Conservation (phyloP, 345 rosid genomes). For the Populus alba region DNA sequence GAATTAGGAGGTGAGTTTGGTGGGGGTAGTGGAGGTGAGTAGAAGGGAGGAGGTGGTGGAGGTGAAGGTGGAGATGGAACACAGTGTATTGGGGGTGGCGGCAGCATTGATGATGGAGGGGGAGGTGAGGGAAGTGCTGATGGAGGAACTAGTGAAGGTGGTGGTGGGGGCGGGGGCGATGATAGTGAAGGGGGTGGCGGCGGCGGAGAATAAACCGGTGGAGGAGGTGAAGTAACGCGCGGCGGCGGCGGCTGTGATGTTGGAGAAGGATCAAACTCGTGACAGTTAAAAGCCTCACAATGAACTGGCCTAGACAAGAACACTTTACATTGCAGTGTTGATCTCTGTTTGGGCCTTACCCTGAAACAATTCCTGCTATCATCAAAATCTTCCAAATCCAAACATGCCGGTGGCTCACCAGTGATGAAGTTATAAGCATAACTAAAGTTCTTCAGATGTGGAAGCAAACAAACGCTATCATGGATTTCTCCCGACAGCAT, state of each 20-base stretch:
- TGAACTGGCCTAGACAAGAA: constrained; percentile 46
- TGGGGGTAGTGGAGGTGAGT: constrained; percentile 32
- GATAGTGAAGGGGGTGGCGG: constrained; percentile 4
- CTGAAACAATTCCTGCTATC: constrained; percentile 56
- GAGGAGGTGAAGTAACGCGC: constrained; percentile 4
- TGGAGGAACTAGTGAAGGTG: constrained; percentile 16
- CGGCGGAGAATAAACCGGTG: neutral
- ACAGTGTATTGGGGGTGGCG: constrained; percentile 11
- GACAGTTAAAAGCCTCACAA: constrained; percentile 53
- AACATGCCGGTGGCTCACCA: constrained; percentile 45
- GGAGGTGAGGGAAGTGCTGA: constrained; percentile 13
- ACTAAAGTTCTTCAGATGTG: constrained; percentile 54
- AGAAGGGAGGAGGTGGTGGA: neutral
- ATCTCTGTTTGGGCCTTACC: constrained; percentile 45
- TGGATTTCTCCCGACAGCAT: constrained; percentile 60
- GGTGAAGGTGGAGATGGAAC: constrained; percentile 10
- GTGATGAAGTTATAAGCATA: constrained; percentile 56
- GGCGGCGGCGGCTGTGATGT: neutral
- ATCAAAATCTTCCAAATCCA: constrained; percentile 31
- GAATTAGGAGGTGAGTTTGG: constrained; percentile 1
- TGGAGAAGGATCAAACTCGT: constrained; percentile 19
- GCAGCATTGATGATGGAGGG: neutral
- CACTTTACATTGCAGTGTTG: constrained; percentile 54
- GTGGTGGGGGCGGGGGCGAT: neutral
- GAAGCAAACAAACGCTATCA: constrained; percentile 46